Evolutionary conservation across 1,284 basidiomycete species (phyloP), one percentile per base, ranked within the genome.

Genomic region (Laetiporus sulphureus): DNA sequence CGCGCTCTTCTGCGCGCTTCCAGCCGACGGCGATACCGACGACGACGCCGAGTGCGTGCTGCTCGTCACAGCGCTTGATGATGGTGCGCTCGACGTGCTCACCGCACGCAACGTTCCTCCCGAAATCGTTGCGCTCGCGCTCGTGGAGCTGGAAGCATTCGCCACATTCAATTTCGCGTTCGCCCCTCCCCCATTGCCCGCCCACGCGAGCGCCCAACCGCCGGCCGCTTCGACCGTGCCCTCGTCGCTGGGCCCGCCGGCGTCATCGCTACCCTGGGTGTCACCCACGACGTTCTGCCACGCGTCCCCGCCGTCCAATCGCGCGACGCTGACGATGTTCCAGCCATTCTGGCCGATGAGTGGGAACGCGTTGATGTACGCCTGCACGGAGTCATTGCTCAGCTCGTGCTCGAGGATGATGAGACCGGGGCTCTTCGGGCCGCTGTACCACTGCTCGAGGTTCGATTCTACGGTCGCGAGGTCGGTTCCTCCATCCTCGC

Each of bases 341-440:
- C 90, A 93, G 23, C 78, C 79, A 47, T 79, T 79, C 11, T 67
- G 48, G 41, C 68, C 64, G 56, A 91, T 79, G 32, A 75, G 47
- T 3, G 83, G 78, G 60, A 74, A 92, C 11, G 77, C 72, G 39
- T 69, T 63, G 11, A 86, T 82, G 66, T 91, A 94, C 5, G 77
- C 75, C 35, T 71, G 58, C 30, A 91, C 77, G 18, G 83, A 71
- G 44, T 68, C 56, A 35, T 75, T 64, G 15, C 69, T 74, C n/a
- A 84, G 64, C 61, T 93, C 91, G 63, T 95, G 91, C 63, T 93
- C 85, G 48, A 94, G 73, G 46, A 90, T 71, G 51, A 92, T 72
- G 15, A 92, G 72, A 25, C 91, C 91, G 7, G 83, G 80, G 8
- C 59, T 62, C 58, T 89, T 86, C 36, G 82, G 67, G 33, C 79